Conservation (phyloP, 1,139 yeast genomes). For the Pichia sp. region DNA sequence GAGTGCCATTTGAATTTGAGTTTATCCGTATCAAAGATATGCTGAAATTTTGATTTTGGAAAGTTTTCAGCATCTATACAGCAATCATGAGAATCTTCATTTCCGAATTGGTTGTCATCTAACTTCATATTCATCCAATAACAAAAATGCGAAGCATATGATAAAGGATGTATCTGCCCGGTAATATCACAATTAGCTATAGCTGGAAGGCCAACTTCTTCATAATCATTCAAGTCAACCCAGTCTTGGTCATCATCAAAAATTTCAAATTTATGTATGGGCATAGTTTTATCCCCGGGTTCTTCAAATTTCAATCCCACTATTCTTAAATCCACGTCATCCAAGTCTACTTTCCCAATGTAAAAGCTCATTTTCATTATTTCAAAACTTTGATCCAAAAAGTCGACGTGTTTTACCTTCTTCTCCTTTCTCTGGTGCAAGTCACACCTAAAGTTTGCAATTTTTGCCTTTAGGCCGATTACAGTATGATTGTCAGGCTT, state of each 20-base stretch:
- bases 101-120: slow-evolving; percentile 20
- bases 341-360: slow-evolving; percentile 66
- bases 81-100: slow-evolving; percentile 40
- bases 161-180: slow-evolving; percentile 58
- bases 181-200: slow-evolving; percentile 26
- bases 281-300: slow-evolving; percentile 33
- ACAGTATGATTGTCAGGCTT: slow-evolving; percentile 47
- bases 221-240: slow-evolving; percentile 77
- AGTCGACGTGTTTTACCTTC: slow-evolving; percentile 55
- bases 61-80: slow-evolving; percentile 20
- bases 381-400: slow-evolving; percentile 53
- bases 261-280: slow-evolving; percentile 18
- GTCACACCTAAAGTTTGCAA: slow-evolving; percentile 63
- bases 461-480: slow-evolving; percentile 76
- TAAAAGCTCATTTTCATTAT: slow-evolving; percentile 65
- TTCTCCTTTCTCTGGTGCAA: slow-evolving; percentile 81
- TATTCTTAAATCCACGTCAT: slow-evolving; percentile 69
- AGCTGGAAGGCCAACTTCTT: slow-evolving; percentile 58
- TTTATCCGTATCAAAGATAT: slow-evolving; percentile 71
- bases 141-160: slow-evolving; percentile 66
- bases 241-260: slow-evolving; percentile 43
- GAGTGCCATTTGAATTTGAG: slow-evolving; percentile 81
- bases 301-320: slow-evolving; percentile 52
- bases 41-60: slow-evolving; percentile 42
- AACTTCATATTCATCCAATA: slow-evolving; percentile 46